phyloP scores from a whole-genome alignment of 2,329 filamentous ascomycete genomes.

The Aspergillus persii region DNA sequence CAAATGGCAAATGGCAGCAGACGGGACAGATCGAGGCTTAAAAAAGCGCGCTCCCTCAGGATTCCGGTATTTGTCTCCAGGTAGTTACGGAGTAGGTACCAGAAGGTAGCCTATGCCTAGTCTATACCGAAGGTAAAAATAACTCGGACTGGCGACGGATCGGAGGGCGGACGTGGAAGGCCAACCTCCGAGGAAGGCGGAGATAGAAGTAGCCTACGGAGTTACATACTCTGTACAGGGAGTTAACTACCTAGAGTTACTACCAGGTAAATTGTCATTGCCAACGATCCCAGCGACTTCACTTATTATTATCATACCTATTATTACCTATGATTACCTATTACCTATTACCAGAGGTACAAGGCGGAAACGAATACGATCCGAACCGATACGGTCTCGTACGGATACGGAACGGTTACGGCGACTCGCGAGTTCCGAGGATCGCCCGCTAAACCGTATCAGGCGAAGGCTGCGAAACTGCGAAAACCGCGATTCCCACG shows the following conservation, averaged over 20 bases:
- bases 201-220: background rate
- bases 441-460: slow-evolving; percentile 5
- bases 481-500: too few relatives aligned
- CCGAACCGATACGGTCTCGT: background rate
- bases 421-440: background rate
- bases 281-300: too few relatives aligned
- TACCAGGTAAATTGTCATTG: too few relatives aligned
- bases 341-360: background rate
- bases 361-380: background rate
- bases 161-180: background rate
- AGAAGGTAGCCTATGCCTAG: too few relatives aligned
- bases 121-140: too few relatives aligned
- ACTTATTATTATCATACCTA: too few relatives aligned
- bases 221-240: background rate
- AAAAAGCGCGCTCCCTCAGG: background rate
- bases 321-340: too few relatives aligned
- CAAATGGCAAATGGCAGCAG: background rate
- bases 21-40: background rate
- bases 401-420: background rate
- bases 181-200: background rate
- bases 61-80: background rate
- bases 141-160: background rate
- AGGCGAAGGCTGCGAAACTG: background rate
- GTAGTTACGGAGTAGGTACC: too few relatives aligned
- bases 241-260: too few relatives aligned